phyloP scores from a whole-genome alignment of 129 eudicot genomes.

The Arctium minus region DNA sequence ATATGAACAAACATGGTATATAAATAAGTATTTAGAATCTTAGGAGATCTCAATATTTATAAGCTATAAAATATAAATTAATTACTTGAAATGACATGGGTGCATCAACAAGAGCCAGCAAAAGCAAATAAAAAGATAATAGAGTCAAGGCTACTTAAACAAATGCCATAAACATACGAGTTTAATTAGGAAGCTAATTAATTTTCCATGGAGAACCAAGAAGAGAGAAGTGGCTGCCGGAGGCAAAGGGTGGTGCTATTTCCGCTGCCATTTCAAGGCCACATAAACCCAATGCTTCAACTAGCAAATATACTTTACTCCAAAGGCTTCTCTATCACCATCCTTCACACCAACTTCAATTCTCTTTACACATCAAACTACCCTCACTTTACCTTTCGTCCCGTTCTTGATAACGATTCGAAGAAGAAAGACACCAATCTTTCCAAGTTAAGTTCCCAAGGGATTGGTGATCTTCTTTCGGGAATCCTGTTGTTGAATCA shows the following conservation, averaged over 20 bases:
- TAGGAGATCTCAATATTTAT: background rate
- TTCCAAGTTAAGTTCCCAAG: conserved; percentile 12
- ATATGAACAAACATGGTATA: background rate
- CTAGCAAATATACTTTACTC: conserved; percentile 55
- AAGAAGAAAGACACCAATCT: background rate
- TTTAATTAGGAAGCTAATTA: background rate
- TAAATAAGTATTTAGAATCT: too few species aligned
- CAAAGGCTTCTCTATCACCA: conserved; percentile 51
- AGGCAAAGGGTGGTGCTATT: conserved; percentile 34
- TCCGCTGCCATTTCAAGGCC: conserved; percentile 62
- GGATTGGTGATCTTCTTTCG: conserved; percentile 7
- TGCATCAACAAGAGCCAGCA: background rate
- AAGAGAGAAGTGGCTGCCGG: conserved; percentile 5
- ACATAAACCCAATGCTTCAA: conserved; percentile 70
- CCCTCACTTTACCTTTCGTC: conserved; percentile 46
- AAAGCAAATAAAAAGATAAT: background rate
- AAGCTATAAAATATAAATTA: background rate
- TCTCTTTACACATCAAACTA: conserved; percentile 36
- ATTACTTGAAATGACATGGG: too few species aligned
- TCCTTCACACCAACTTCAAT: conserved; percentile 54
- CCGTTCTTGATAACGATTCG: conserved; percentile 29
- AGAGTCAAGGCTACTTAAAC: background rate
- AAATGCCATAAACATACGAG: background rate
- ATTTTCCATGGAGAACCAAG: conserved; percentile 12
- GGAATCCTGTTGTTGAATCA: conserved; percentile 25